Evolutionary conservation across 2,329 filamentous ascomycete genomes (phyloP), one percentile per base, ranked within the genome.

Genomic region (Aureobasidium lini): DNA sequence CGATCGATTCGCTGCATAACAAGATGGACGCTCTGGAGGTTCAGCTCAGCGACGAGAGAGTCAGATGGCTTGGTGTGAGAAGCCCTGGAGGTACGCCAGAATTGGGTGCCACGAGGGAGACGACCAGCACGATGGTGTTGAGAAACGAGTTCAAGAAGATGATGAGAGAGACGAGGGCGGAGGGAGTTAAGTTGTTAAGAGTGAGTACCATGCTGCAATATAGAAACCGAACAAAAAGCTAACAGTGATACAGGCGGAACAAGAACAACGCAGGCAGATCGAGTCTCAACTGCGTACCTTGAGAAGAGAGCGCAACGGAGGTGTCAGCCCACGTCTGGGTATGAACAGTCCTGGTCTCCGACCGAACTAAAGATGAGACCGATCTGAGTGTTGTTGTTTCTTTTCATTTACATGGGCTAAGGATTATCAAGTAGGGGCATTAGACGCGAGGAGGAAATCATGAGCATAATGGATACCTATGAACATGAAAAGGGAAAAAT

Each of bases 111-210:
- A 11, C 5, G 34, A 71, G 73, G 61, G 84, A 86, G 64, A 81
- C 77, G 9, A 89, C 84, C 10, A 88, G 84, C 65, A 86, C 84
- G 28, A 82, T 82, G 72, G 84, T 89, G 42, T 68, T 90, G 67
- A 84, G 85, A 72, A 85, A 85, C 63, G 87, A 90, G 70, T 90
- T 90, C 70, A 88, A 88, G 77, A 89, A 87, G 76, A 89, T 89
- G 86, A 89, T 89, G 86, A 80, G 85, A 63, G 86, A 89, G 67
- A 84, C 84, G 49, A 81, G 86, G 62, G 77, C 79, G 1, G 87
- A 90, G 70, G 85, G 82, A 62, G 75, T 84, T 66, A 86, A 81
- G 73, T 76, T 80, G 61, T 69, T 89, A 60, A 84, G 82, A 76
- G 86, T 89, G 72, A 75, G 83, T 76, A 43, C 29, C 43, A 32